Evolutionary conservation across 805 yeast genomes (phyloP), one percentile per base, ranked within the genome.

Genomic region (Ogataea neopini): DNA sequence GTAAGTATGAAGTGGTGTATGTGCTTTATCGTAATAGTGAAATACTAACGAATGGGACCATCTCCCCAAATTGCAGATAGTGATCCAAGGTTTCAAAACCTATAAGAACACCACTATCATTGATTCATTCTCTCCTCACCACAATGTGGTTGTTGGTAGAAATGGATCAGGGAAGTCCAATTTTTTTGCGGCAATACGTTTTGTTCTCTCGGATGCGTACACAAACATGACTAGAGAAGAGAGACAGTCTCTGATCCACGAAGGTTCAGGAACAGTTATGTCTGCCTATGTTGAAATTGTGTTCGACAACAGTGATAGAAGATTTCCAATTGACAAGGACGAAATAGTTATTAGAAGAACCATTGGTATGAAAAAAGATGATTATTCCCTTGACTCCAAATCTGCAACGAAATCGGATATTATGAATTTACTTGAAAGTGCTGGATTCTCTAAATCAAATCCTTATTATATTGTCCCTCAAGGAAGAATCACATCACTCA

Each of bases 111-210:
- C 88, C 34, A 87, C 96, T 0, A 76, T 81, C 3, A 79, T 91
- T 10, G 94, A 86, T 35, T 73, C 80, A 13, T 72, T 94, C 26
- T 85, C 95, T 1, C 92, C 96, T 0, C 80, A 81, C 45, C 86
- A 84, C 61, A 92, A 92, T 68, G 95, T 92, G 17, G 82, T 86
- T 13, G 89, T 91, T 26, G 97, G 97, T 2, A 72, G 96, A 43
- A 91, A 91, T 67, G 97, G 97, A n/a, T 87, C 96, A 7, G 99
- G 99, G 7, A 92, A 94, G 64, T 88, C 96, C 34, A 92, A 94
- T 66, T 86, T 92, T 68, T 94, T 92, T 66, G 90, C 96, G 13
- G 98, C 99, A 9, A 86, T 92, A 47, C 74, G 97, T 52, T 94
- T 91, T 69, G 97, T 90, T 9, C 67, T 94, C 17, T 84, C 96